These are phyloP conservation scores for Penicillium sp. DNA, from an alignment of 2,329 filamentous ascomycete genomes.

Conservation along the genomic window DNA sequence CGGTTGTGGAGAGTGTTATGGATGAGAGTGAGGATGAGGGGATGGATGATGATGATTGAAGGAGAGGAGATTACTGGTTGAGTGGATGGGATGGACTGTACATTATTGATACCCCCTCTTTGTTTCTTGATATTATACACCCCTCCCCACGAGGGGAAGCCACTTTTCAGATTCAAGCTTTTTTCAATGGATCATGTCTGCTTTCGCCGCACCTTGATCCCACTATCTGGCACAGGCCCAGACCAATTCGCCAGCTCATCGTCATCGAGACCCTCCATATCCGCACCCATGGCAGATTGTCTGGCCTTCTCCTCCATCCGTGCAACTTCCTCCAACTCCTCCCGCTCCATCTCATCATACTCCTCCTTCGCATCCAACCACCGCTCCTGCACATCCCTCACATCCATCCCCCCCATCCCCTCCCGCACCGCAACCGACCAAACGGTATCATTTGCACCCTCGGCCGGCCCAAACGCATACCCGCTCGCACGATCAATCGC, in stretches of 20 bases:
- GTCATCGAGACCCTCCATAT: slow-evolving; percentile 34
- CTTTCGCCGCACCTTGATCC: slow-evolving; percentile 72
- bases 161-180: slow-evolving; percentile 31
- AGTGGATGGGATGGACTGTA: slow-evolving; percentile 5
- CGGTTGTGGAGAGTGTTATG: slow-evolving; percentile 49
- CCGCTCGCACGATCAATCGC: slow-evolving; percentile 90
- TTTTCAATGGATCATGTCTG: slow-evolving; percentile 34
- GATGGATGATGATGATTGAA: slow-evolving; percentile 42
- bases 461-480: slow-evolving; percentile 86
- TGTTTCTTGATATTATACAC: slow-evolving; percentile 28
- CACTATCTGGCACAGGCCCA: slow-evolving; percentile 57
- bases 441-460: slow-evolving; percentile 93
- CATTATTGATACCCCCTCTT: slow-evolving; percentile 23
- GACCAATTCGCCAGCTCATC: slow-evolving; percentile 32
- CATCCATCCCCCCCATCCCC: slow-evolving; percentile 70
- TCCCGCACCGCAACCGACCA: slow-evolving; percentile 94
- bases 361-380: slow-evolving; percentile 92
- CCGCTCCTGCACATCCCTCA: slow-evolving; percentile 88
- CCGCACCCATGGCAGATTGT: slow-evolving; percentile 25
- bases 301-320: slow-evolving; percentile 49
- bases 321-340: slow-evolving; percentile 74
- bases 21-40: slow-evolving; percentile 52
- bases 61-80: background rate
- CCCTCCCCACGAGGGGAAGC: background rate
- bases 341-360: slow-evolving; percentile 77